These are phyloP conservation scores for Vachellia collinsii DNA, from an alignment of 306 rosid genomes.

Conservation along the genomic window DNA sequence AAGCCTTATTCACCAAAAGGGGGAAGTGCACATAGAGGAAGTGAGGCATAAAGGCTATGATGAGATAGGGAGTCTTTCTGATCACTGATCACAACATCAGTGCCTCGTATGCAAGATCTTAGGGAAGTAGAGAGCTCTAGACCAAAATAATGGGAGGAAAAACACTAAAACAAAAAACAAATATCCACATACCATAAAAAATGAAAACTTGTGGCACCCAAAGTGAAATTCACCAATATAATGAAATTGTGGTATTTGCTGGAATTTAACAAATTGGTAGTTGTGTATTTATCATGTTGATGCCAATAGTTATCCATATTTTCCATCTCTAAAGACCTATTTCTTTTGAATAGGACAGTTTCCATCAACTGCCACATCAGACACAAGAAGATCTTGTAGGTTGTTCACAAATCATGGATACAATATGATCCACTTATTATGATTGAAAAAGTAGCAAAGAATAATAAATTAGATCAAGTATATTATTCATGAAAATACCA, in stretches of 20 bases:
- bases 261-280: not conserved
- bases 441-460: not conserved
- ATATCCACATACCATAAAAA: not conserved
- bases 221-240: not conserved
- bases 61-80: not conserved
- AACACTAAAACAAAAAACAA: not conserved
- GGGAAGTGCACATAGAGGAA: not conserved
- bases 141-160: not conserved
- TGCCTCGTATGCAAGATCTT: not conserved
- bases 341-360: slow-evolving; percentile 9
- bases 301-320: slow-evolving; percentile 20
- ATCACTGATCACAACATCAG: not conserved
- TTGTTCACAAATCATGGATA: slow-evolving; percentile 5
- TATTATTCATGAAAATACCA: slow-evolving; percentile 38
- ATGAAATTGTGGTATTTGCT: not conserved
- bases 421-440: slow-evolving; percentile 8
- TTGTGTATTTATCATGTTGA: not conserved
- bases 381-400: slow-evolving; percentile 3
- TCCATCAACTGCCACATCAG: slow-evolving; percentile 5
- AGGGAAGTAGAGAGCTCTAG: not conserved
- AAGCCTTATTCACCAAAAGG: not conserved
- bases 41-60: not conserved
- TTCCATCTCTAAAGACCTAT: slow-evolving; percentile 11
- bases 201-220: not conserved
- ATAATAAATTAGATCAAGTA: slow-evolving; percentile 9